These are phyloP conservation scores for Cercospora sp. DNA, from an alignment of 2,329 filamentous ascomycete species.

Conservation along the genomic window DNA sequence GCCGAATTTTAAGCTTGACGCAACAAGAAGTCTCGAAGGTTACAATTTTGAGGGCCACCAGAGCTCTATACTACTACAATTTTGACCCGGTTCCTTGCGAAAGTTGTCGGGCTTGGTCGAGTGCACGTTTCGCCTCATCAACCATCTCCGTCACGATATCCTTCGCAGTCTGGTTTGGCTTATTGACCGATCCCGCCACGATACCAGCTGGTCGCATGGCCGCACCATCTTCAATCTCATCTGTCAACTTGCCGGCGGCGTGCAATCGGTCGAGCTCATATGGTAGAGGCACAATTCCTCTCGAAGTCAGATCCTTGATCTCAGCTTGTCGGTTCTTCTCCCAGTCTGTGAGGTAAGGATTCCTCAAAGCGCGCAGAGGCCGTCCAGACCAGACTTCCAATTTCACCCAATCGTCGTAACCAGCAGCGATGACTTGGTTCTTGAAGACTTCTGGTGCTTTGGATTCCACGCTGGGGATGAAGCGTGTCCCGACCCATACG, in stretches of 20 bases:
- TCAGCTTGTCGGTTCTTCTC: constrained; percentile 83
- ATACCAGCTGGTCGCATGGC: constrained; percentile 42
- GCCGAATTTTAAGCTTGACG: too few species aligned
- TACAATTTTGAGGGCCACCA: too few species aligned
- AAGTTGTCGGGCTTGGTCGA: constrained; percentile 7
- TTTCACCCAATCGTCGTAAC: constrained; percentile 90
- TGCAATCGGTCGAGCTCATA: constrained; percentile 80
- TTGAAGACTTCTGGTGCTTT: constrained; percentile 24
- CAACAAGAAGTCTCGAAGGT: too few species aligned
- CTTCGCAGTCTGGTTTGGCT: constrained; percentile 24
- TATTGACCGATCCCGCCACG: constrained; percentile 26
- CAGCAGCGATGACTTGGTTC: constrained; percentile 69
- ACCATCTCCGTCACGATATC: constrained; percentile 23
- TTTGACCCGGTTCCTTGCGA: not conserved
- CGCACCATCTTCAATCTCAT: constrained; percentile 27
- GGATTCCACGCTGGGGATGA: constrained; percentile 71
- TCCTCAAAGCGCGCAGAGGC: constrained; percentile 86
- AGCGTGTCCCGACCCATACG: constrained; percentile 95
- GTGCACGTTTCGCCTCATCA: constrained; percentile 9
- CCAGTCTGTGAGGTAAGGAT: constrained; percentile 91
- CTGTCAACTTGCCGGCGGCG: constrained; percentile 31
- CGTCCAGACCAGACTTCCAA: constrained; percentile 97
- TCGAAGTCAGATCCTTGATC: constrained; percentile 83
- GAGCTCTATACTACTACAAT: not conserved
- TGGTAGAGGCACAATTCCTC: constrained; percentile 90